Evolutionary conservation across 2,329 filamentous ascomycete species (phyloP), one percentile per base, ranked within the genome.

Genomic region (Cryoendolithus antarcticus): DNA sequence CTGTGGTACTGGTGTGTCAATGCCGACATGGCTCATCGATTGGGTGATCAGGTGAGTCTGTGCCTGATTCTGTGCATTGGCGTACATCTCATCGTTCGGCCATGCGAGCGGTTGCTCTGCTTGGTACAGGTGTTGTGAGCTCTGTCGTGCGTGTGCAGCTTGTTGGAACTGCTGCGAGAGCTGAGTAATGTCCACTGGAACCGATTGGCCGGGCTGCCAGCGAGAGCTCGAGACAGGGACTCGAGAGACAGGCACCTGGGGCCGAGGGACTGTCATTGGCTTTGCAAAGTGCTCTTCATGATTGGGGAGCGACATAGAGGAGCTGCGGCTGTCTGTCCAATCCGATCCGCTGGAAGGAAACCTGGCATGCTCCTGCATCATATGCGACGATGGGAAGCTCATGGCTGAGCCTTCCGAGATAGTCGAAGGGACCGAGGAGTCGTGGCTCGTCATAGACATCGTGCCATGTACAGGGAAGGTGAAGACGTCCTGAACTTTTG

Each of bases 141-240:
- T 40, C 13, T 47, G 47, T n/a, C 46, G 46, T 7, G 43, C 35
- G 34, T 47, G 39, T 21, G 49, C 48, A 10, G 48, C 48, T 37
- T 59, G 51, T 13, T 50, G 48, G 46, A 61, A 61, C 31, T 58
- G 50, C 32, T 56, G 49, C n/a, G 50, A 53, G 13, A 58, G 47
- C 8, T 49, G 49, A 30, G 48, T 50, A 24, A 55, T 48, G 32
- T 61, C 55, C n/a, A 59, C 55, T 3, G 57, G 57, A 9, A 57
- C 46, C 2, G 57, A 60, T 39, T 58, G 55, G 12, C 57, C 58
- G 15, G 58, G 57, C 35, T 59, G 55, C 58, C 58, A 61, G 45
- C 56, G 54, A 11, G 52, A 49, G 13, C 44, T 40, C 21, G 36
- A 32, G 8, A 32, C 24, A 19, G 38, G 8, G 11, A 31, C 21